phyloP scores from a whole-genome alignment of 2,329 filamentous ascomycete species.

The Sporothrix protearum region DNA sequence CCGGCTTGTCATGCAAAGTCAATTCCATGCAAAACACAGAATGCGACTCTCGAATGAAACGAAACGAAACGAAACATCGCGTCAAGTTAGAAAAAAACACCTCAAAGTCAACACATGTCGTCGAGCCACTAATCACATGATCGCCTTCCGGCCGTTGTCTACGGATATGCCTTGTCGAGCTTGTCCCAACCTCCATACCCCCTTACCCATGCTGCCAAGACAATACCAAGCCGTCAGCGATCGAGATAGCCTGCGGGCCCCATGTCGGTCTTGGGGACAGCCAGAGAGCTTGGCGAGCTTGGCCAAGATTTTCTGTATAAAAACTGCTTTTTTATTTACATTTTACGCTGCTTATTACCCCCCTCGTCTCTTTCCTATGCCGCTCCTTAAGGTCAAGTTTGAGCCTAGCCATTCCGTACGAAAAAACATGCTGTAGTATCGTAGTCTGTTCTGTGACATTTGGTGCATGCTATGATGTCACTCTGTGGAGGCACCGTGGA shows the following conservation, averaged over 20 bases:
- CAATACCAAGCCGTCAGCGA: conserved; percentile 10
- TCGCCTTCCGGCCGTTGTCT: not conserved
- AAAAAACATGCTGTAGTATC: not conserved
- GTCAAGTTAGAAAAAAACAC: not conserved
- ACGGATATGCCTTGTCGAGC: not conserved
- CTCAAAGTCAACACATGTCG: not conserved
- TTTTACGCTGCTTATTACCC: not conserved
- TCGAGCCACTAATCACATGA: not conserved
- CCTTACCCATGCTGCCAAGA: conserved; percentile 16
- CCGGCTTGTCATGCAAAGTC: not conserved
- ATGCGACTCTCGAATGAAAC: not conserved
- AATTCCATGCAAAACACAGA: not conserved
- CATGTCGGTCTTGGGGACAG: not conserved
- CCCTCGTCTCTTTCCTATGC: not conserved
- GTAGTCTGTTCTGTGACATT: not conserved
- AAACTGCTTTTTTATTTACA: not conserved
- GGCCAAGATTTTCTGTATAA: not conserved
- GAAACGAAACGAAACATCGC: not conserved
- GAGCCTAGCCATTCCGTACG: not conserved
- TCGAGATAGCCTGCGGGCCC: conserved; percentile 15
- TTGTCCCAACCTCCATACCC: not conserved
- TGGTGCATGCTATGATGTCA: not conserved
- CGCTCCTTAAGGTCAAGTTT: not conserved
- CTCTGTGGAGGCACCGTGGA: not conserved
- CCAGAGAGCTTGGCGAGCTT: not conserved